These are phyloP conservation scores for Nothopassalora personata DNA, from an alignment of 2,329 filamentous ascomycete species.

Conservation along the genomic window DNA sequence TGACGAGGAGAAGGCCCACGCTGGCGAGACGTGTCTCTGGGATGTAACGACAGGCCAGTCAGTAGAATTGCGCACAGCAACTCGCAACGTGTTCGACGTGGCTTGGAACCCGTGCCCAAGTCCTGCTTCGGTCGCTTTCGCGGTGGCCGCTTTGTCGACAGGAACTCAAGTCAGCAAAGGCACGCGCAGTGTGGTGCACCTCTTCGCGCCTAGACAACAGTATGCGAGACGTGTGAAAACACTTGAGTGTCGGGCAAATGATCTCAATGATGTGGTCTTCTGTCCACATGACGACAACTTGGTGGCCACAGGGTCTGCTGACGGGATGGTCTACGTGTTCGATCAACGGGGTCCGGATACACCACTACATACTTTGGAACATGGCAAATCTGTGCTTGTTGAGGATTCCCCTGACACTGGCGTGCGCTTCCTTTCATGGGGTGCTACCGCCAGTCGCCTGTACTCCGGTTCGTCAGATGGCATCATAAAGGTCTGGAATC, in stretches of 20 bases:
- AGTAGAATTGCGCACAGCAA: constrained; percentile 42
- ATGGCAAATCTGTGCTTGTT: constrained; percentile 43
- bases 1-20: constrained; percentile 35
- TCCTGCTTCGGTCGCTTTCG: constrained; percentile 41
- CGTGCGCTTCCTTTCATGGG: constrained; percentile 55
- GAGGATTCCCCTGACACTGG: constrained; percentile 53
- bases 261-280: constrained; percentile 55
- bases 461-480: constrained; percentile 60
- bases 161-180: constrained; percentile 34
- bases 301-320: constrained; percentile 55
- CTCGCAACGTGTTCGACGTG: constrained; percentile 54
- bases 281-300: constrained; percentile 46
- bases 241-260: constrained; percentile 53
- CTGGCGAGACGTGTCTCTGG: constrained; percentile 53
- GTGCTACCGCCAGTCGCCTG: constrained; percentile 46
- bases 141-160: constrained; percentile 46
- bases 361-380: constrained; percentile 47
- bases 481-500: constrained; percentile 55
- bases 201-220: constrained; percentile 44
- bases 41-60: constrained; percentile 40
- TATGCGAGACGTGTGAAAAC: constrained; percentile 37
- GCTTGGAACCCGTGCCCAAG: constrained; percentile 50
- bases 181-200: constrained; percentile 47
- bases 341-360: constrained; percentile 44
- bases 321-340: constrained; percentile 57